A percentile compares a stretch with the other conserved stretches of the same genome.
Conservation (phyloP, 164 flowering plant genomes). For the Magnolia kwangsiensis region DNA sequence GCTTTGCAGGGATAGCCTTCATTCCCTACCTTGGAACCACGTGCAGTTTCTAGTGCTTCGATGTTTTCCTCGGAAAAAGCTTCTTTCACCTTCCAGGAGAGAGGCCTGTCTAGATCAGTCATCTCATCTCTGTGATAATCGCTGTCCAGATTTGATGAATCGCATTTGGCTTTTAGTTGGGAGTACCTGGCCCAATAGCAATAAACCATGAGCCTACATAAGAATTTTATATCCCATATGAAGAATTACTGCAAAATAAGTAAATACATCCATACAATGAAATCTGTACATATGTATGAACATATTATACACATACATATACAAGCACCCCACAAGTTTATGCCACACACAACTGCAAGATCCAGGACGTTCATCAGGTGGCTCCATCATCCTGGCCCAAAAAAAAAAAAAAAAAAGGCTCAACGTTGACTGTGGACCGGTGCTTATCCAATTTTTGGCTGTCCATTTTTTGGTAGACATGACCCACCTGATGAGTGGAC, state of each 20-base stretch:
- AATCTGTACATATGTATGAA: background rate
- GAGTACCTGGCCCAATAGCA: slow-evolving; percentile 29
- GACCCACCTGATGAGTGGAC: too few relatives aligned
- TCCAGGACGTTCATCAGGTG: too few relatives aligned
- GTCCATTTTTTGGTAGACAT: too few relatives aligned
- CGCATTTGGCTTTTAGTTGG: slow-evolving; percentile 3
- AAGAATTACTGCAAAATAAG: background rate
- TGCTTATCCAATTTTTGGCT: background rate
- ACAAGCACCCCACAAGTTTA: background rate
- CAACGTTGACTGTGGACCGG: background rate
- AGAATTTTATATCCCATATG: background rate
- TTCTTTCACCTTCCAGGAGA: slow-evolving; percentile 9
- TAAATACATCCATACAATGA: background rate
- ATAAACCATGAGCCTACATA: background rate
- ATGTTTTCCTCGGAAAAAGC: slow-evolving; percentile 14
- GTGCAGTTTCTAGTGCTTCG: slow-evolving; percentile 19
- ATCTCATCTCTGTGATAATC: slow-evolving; percentile 15
- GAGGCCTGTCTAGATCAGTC: slow-evolving; percentile 16
- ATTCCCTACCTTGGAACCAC: slow-evolving; percentile 9
- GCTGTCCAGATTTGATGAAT: slow-evolving; percentile 12
- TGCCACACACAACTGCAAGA: background rate
- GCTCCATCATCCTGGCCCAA: too few relatives aligned
- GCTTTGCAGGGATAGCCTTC: slow-evolving; percentile 6
- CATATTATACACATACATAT: background rate
- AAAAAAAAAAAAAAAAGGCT: too few relatives aligned